These are phyloP conservation scores for Canariomyces notabilis DNA, from an alignment of 2,329 filamentous ascomycete genomes.

Conservation along the genomic window DNA sequence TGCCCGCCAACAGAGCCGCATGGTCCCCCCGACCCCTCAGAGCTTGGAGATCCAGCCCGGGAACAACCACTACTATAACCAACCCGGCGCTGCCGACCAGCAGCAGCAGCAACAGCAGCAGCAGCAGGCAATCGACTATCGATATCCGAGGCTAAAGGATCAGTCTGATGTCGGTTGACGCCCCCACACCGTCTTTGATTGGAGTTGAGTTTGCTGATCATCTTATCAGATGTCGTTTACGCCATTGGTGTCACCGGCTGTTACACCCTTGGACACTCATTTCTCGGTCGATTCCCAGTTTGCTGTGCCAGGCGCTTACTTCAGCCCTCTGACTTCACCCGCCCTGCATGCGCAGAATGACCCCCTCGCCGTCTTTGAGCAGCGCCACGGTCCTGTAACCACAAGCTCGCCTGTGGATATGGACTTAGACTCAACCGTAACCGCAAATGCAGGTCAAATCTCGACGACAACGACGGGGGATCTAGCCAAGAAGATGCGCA, in stretches of 20 bases:
- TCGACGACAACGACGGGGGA: conserved; percentile 45
- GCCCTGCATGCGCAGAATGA: conserved; percentile 69
- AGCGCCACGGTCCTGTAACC: conserved; percentile 38
- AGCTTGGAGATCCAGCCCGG: conserved; percentile 70
- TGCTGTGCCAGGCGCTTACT: conserved; percentile 65
- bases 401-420: conserved; percentile 55
- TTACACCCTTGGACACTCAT: conserved; percentile 70
- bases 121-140: conserved; percentile 61
- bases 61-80: conserved; percentile 54
- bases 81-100: conserved; percentile 48
- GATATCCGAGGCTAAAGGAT: conserved; percentile 62
- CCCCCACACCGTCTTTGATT: conserved; percentile 8
- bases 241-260: conserved; percentile 76
- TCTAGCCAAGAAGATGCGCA: conserved; percentile 47
- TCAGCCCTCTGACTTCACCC: conserved; percentile 78
- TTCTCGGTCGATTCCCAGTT: conserved; percentile 58
- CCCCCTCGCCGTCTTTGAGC: conserved; percentile 40
- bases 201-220: conserved; percentile 22
- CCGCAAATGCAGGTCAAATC: conserved; percentile 20
- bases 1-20: conserved; percentile 48
- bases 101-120: conserved; percentile 57
- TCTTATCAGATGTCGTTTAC: conserved; percentile 65
- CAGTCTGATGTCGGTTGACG: conserved; percentile 56
- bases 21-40: conserved; percentile 74
- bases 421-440: conserved; percentile 43